Base-by-base conservation (phyloP, 345 rosid genomes). In the Aurinia saxatilis region DNA sequence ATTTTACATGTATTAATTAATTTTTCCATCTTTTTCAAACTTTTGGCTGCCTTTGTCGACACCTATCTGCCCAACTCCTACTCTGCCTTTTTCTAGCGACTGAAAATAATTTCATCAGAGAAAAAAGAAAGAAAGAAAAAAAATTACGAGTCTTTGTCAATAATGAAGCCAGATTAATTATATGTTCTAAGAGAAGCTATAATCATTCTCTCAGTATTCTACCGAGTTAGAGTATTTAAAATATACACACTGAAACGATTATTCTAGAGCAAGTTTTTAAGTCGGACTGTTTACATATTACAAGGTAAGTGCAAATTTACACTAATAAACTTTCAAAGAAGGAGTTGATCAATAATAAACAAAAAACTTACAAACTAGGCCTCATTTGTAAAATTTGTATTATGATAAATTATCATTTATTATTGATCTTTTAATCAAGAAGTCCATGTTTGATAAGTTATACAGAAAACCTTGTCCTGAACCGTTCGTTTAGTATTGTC, bases 31-130 rank as follows among this genome's bases (percentile, higher is more conserved):
- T 30, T 67, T 63, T 63, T 71, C 60, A 57, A 48, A 63, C 60
- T 51, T 57, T 71, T 56, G 65, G 65, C 60, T 49, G 60, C 54
- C 65, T 71, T 71, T 57, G 65, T 56, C 65, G 55, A 57, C 27
- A 49, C 59, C 63, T 63, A 48, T 54, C 63, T 63, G 31, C 68
- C 63, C 25, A 47, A 63, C 40, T 47, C 52, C 38, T 40, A 47
- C 38, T 56, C 37, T 52, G 55, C 33, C 59, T 36, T 45, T 62
- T 38, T 54, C 44, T 37, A 53, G 57, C 64, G 69, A 63, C 69
- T 63, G 19, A 31, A 70, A 63, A 21, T 55, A 31, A 63, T 63
- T 63, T 70, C 39, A 57, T 5, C 14, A 3, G 9, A 27, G 31
- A n/a, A 29, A 12, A 11, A 42, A 16, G 5, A 36, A 36, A 29